Evolutionary conservation across 768 basidiomycete species (phyloP).

Genomic region (Lactarius tabidus): DNA sequence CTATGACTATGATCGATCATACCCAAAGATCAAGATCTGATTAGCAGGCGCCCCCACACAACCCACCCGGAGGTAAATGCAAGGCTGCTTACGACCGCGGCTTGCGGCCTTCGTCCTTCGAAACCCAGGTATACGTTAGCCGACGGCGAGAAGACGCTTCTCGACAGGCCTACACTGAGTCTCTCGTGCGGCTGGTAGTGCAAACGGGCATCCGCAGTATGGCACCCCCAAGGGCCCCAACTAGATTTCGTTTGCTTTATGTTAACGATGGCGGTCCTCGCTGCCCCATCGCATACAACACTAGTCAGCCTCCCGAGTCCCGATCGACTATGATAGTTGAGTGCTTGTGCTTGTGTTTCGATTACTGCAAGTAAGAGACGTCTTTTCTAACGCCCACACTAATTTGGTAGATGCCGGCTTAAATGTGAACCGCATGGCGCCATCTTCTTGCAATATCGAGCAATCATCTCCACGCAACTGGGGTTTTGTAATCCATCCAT

Average conservation of each 20-base stretch:
- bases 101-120: background rate
- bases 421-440: background rate
- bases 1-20: constrained; percentile 4
- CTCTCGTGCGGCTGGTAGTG: background rate
- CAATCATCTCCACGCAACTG: background rate
- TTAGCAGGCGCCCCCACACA: background rate
- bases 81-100: background rate
- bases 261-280: background rate
- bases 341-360: background rate
- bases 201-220: background rate
- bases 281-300: background rate
- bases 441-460: background rate
- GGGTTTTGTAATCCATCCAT: background rate
- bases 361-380: background rate
- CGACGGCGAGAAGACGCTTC: constrained; percentile 6
- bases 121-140: background rate
- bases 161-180: background rate
- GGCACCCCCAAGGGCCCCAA: background rate
- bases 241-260: background rate
- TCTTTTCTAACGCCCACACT: background rate
- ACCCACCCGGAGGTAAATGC: background rate
- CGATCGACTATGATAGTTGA: background rate
- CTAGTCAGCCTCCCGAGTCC: background rate
- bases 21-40: constrained; percentile 10
- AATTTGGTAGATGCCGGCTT: background rate